These are phyloP conservation scores for Malus sieversii DNA, from an alignment of 306 rosid genomes.

Conservation along the genomic window DNA sequence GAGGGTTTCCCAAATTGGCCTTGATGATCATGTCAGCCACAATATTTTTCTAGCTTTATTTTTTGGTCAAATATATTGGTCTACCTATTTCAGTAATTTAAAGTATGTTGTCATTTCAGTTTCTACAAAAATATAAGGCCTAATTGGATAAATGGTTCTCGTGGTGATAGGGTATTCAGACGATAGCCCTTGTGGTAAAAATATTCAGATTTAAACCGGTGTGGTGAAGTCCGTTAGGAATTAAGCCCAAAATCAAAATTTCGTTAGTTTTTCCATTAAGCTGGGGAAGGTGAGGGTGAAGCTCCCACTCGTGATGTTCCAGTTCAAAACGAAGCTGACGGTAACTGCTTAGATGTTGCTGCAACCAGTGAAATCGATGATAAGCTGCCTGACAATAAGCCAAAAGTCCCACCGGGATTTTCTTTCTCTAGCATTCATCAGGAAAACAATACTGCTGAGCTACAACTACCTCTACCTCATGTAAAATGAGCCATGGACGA, in stretches of 20 bases:
- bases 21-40: background rate
- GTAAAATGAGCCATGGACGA: too few relatives aligned
- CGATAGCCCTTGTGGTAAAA: too few relatives aligned
- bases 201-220: too few relatives aligned
- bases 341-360: conserved; percentile 11
- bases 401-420: conserved; percentile 37
- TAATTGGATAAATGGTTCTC: too few relatives aligned
- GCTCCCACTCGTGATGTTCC: conserved; percentile 22
- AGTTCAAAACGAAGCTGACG: conserved; percentile 30
- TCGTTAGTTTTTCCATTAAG: too few relatives aligned
- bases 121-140: background rate
- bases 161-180: too few relatives aligned
- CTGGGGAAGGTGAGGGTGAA: conserved; percentile 33
- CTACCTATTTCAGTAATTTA: background rate
- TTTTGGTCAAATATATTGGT: too few relatives aligned
- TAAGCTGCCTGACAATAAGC: conserved; percentile 16
- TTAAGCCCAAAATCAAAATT: too few relatives aligned
- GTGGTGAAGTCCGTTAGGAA: too few relatives aligned
- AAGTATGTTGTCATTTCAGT: background rate
- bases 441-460: conserved; percentile 27
- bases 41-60: too few relatives aligned
- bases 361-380: conserved; percentile 22
- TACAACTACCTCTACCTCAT: background rate
- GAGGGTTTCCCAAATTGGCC: background rate
- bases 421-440: conserved; percentile 28